Conservation (phyloP, 2,329 filamentous ascomycete species). For the Penicillium griseofulvum region DNA sequence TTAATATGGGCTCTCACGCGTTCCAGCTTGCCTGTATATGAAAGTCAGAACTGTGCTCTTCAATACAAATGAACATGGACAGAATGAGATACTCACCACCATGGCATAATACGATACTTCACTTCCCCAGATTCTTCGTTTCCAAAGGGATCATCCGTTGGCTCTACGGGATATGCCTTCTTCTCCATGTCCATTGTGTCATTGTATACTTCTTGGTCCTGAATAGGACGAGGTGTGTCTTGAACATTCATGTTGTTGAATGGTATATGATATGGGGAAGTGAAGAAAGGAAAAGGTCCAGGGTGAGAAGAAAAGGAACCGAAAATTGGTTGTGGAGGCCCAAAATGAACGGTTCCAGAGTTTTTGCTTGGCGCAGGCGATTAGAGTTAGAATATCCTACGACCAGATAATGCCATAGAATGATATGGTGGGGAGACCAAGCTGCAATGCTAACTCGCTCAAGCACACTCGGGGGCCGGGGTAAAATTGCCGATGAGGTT, state of each 20-base stretch:
- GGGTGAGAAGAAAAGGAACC: slow-evolving; percentile 12
- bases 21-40: slow-evolving; percentile 38
- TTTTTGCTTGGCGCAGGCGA: slow-evolving; percentile 19
- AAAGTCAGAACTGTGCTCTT: slow-evolving; percentile 1
- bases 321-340: slow-evolving; percentile 14
- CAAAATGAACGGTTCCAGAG: slow-evolving; percentile 14
- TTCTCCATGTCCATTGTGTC: slow-evolving; percentile 19
- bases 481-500: slow-evolving; percentile 2
- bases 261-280: neutral
- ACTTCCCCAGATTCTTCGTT: slow-evolving; percentile 41
- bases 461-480: neutral
- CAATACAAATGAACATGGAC: neutral
- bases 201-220: slow-evolving; percentile 17
- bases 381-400: neutral
- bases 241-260: slow-evolving; percentile 14
- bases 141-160: slow-evolving; percentile 34
- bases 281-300: neutral
- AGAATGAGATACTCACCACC: slow-evolving; percentile 31
- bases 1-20: slow-evolving; percentile 30
- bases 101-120: slow-evolving; percentile 51
- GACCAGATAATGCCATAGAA: neutral
- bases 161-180: slow-evolving; percentile 11
- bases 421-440: neutral
- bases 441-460: neutral
- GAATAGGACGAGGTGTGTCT: slow-evolving; percentile 9